Evolutionary conservation across 225 moss, liverwort and hornwort species (phyloP), one percentile per base, ranked within the genome.

Genomic region (Bryum argenteum): DNA sequence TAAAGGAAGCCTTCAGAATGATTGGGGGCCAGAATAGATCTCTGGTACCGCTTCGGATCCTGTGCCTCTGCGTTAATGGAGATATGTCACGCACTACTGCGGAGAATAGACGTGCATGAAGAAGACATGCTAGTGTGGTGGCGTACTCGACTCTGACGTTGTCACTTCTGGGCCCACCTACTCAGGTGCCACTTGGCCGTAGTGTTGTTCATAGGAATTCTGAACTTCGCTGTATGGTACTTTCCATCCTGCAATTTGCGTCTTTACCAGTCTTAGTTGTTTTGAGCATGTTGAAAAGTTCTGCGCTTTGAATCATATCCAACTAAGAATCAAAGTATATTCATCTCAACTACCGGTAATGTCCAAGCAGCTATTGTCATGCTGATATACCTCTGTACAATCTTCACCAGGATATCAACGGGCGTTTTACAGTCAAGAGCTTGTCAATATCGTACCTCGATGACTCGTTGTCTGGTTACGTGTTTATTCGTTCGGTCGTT

Each of bases 331-430:
- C 14, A 10, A 65, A 23, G 54, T 45, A 15, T 37, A 33, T 18
- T 40, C n/a, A 73, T 53, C 38, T 12, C 23, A 15, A 55, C 8
- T 19, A 17, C 47, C 53, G 54, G 18, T 61, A 37, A 38, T 6
- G 47, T 47, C 24, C 60, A 61, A n/a, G 56, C 9, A 50, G 42
- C 42, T 53, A 42, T 8, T 57, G 9, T 15, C 6, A 39, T 61
- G 17, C 65, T 71, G 17, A 52, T 65, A 59, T 52, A 11, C 50
- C 26, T 65, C 65, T 51, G 14, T 24, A 8, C 5, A 65, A 71
- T 19, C 45, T 50, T 26, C 19, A 8, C 1, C n/a, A 39, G 57
- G 48, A 54, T 26, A 21, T 55, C 1, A 45, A 13, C 23, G 24
- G 17, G 56, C 37, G 38, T 23, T 17, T n/a, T 12, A 19, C 6